Conservation (phyloP, 306 rosid species). For the Comarum palustre region DNA sequence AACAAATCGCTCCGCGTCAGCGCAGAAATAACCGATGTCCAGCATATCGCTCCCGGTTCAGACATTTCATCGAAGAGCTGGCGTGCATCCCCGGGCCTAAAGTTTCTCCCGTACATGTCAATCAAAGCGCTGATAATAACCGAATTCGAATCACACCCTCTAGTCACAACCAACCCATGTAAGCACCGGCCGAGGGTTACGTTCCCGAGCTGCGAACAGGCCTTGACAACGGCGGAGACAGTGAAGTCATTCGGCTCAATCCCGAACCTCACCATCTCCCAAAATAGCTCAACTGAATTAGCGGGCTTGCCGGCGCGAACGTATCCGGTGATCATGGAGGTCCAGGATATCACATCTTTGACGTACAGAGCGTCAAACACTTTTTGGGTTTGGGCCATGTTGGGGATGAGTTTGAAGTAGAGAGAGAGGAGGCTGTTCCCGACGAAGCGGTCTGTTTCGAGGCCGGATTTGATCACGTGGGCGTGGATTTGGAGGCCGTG, state of each 20-base stretch:
- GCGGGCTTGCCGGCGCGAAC: constrained; percentile 42
- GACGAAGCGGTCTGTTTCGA: constrained; percentile 63
- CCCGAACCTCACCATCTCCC: constrained; percentile 45
- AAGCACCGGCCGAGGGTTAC: constrained; percentile 47
- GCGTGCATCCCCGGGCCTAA: constrained; percentile 40
- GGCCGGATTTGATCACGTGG: constrained; percentile 63
- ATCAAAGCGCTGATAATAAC: constrained; percentile 56
- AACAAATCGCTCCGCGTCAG: constrained; percentile 62
- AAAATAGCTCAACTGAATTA: constrained; percentile 38
- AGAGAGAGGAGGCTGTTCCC: constrained; percentile 78
- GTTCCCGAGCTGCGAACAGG: constrained; percentile 49
- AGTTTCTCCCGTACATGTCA: constrained; percentile 73
- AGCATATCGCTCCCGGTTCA: constrained; percentile 55
- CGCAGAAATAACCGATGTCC: constrained; percentile 69
- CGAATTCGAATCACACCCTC: constrained; percentile 49
- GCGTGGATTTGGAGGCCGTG: constrained; percentile 65
- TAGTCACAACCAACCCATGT: constrained; percentile 48
- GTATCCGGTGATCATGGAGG: constrained; percentile 72
- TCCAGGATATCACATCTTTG: constrained; percentile 80
- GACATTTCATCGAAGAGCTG: constrained; percentile 62
- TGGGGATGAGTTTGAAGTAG: constrained; percentile 57
- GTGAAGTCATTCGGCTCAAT: constrained; percentile 70
- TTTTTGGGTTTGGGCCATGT: constrained; percentile 42
- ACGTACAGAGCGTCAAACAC: constrained; percentile 52
- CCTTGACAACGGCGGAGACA: constrained; percentile 66